Percentiles rank a stretch among this genome's conserved stretches.
Evolutionary conservation across 495 filamentous ascomycete species (phyloP).

Genomic region (Neurospora discreta): DNA sequence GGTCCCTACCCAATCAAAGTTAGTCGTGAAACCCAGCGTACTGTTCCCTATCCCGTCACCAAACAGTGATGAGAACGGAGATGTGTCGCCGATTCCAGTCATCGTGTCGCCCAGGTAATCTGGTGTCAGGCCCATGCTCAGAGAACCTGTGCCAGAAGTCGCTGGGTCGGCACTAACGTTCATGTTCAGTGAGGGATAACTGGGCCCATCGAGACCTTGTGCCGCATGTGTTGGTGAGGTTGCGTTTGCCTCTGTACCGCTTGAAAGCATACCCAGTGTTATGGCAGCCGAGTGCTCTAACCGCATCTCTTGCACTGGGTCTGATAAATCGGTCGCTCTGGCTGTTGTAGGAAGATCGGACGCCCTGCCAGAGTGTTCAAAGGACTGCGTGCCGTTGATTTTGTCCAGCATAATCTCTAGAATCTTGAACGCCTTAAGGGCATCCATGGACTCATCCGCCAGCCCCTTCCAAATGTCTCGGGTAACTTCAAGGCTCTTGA

Average conservation of each 20-base stretch:
- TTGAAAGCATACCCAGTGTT: slow-evolving; percentile 69
- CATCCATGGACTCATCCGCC: slow-evolving; percentile 70
- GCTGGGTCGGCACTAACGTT: not conserved
- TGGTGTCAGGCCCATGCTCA: slow-evolving; percentile 18
- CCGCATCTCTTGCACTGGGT: slow-evolving; percentile 24
- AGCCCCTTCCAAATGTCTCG: slow-evolving; percentile 68
- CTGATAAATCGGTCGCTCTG: slow-evolving; percentile 19
- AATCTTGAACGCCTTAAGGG: slow-evolving; percentile 70
- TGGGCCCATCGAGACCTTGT: not conserved
- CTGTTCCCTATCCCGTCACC: slow-evolving; percentile 29
- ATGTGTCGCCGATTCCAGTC: slow-evolving; percentile 38
- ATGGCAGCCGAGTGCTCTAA: slow-evolving; percentile 64
- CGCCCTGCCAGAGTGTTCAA: slow-evolving; percentile 6
- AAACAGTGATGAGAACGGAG: slow-evolving; percentile 42
- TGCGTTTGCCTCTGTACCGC: slow-evolving; percentile 49
- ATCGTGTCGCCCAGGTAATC: slow-evolving; percentile 48
- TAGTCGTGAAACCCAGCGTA: slow-evolving; percentile 36
- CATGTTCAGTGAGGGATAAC: not conserved
- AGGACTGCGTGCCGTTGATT: slow-evolving; percentile 35
- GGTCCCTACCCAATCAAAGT: slow-evolving; percentile 67
- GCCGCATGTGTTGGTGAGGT: slow-evolving; percentile 10
- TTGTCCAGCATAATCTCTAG: slow-evolving; percentile 72
- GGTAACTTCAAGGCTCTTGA: slow-evolving; percentile 56
- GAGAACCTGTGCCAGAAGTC: slow-evolving; percentile 11
- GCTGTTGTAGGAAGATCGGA: slow-evolving; percentile 16